Base-by-base conservation (phyloP, 2,329 filamentous ascomycete species). In the Calycina herbarum region DNA sequence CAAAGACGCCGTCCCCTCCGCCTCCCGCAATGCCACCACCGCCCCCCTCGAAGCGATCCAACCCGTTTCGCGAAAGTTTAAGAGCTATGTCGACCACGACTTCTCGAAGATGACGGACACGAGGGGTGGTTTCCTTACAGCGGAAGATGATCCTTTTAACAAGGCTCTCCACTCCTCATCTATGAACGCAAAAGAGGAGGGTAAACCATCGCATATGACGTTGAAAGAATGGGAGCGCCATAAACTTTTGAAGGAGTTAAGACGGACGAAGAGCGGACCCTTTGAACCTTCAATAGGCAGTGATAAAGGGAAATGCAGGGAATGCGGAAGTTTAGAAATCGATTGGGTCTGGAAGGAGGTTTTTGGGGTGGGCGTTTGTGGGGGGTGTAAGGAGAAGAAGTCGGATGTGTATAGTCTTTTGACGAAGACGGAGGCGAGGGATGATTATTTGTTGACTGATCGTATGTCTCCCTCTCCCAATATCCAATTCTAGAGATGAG, bases 21-120 rank as follows among this genome's bases (percentile, higher is more conserved):
- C 84, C 38, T 86, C 86, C 73, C 89, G 92, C 73, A 90, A 95
- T 82, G 91, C 87, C 5, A 83, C 87, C 59, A 79, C 65, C 3
- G 57, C 54, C n/a, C 57, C 58, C 1, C 66, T 62, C 27, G 69
- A 72, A 35, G 69, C 71, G 8, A 67, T 66, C 1, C 72, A 72
- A 60, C 88, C 88, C 64, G 90, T 94, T 0, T 92, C 92, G 48
- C 86, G 89, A 74, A 97, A 96, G 75, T 97, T 98, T 72, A 88
- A 91, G 67, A 94, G 95, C 77, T 98, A 91, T 76, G 94, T 99
- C 74, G 95, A 99, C 76, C 98, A 97, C 80, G 95, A 99, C 78
- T 95, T 99, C 79, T 94, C 91, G 76, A 91, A 94, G 79, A 98
- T 99, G 93, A 96, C 90, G 6, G 95, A 99, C 77, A 98, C 94